A percentile compares a stretch with the other conserved stretches of the same genome.
Conservation (phyloP, 768 basidiomycete genomes). For the Podaxis carcinomalis region DNA sequence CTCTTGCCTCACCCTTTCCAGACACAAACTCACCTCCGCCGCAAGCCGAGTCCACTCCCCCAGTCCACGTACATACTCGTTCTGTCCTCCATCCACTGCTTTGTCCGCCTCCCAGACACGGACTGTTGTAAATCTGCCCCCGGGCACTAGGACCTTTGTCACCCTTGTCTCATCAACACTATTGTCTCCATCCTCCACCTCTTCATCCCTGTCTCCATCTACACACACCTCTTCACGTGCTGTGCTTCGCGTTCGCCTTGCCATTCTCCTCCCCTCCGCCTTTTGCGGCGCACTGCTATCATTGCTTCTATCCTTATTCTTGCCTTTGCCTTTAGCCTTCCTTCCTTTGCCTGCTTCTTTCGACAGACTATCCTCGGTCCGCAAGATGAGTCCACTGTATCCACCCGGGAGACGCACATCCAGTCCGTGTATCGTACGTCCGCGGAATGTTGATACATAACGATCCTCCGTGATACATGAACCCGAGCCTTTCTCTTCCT, state of each 20-base stretch:
- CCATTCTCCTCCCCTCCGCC: background rate
- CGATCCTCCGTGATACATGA: background rate
- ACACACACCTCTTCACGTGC: background rate
- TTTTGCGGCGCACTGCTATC: too few relatives aligned
- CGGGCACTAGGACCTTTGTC: conserved; percentile 32
- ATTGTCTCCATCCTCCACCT: conserved; percentile 9
- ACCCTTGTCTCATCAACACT: conserved; percentile 15
- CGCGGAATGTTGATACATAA: conserved; percentile 62
- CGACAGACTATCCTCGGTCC: background rate
- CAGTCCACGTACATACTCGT: conserved; percentile 68
- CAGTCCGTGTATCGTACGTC: conserved; percentile 68
- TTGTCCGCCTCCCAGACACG: conserved; percentile 76
- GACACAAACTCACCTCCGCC: conserved; percentile 43
- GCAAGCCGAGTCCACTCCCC: conserved; percentile 69
- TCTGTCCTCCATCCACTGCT: conserved; percentile 60
- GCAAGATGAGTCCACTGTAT: conserved; percentile 63
- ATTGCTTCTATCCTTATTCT: too few relatives aligned
- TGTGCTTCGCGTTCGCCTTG: background rate
- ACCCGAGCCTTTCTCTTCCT: too few relatives aligned
- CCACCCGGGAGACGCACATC: conserved; percentile 58
- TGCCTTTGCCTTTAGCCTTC: background rate
- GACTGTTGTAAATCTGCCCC: conserved; percentile 58
- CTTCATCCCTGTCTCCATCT: background rate
- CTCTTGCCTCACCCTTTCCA: too few relatives aligned
- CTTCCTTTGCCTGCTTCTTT: background rate